phyloP scores from a whole-genome alignment of 2,329 filamentous ascomycete species.

The Cladobotryum protrusum region DNA sequence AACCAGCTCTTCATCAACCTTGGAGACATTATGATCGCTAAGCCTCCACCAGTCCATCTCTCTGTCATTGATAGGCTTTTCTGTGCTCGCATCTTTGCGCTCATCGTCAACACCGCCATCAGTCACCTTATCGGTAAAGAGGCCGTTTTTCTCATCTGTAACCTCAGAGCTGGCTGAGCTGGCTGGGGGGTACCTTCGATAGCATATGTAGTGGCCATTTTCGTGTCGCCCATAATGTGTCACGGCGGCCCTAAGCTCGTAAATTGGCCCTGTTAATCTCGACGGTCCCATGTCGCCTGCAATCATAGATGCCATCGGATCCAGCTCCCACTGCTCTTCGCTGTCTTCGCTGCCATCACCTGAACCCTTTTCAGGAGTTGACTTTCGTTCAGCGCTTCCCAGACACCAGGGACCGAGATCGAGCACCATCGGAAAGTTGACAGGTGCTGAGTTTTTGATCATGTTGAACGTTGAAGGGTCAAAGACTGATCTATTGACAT shows the following conservation, averaged over 20 bases:
- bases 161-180: slow-evolving; percentile 6
- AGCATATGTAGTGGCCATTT: slow-evolving; percentile 93
- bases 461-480: slow-evolving; percentile 74
- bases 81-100: not conserved
- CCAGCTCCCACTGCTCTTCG: slow-evolving; percentile 63
- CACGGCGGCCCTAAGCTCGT: slow-evolving; percentile 75
- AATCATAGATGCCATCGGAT: slow-evolving; percentile 69
- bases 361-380: slow-evolving; percentile 1
- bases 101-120: slow-evolving; percentile 5
- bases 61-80: not conserved
- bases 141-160: not conserved
- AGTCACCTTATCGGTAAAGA: not conserved
- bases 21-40: slow-evolving; percentile 79
- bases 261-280: slow-evolving; percentile 53
- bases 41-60: slow-evolving; percentile 76
- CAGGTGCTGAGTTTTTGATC: slow-evolving; percentile 75
- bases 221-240: slow-evolving; percentile 89
- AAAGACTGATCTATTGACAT: slow-evolving; percentile 89
- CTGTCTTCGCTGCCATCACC: slow-evolving; percentile 17
- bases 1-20: slow-evolving; percentile 67
- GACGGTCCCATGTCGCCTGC: slow-evolving; percentile 46
- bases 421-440: slow-evolving; percentile 67
- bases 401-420: slow-evolving; percentile 83
- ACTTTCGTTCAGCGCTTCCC: slow-evolving; percentile 43
- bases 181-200: slow-evolving; percentile 58